A percentile compares a stretch with the other conserved stretches of the same genome.
Evolutionary conservation across 208 protist genomes (phyloP).

Genomic region (Acanthamoeba royreba): DNA sequence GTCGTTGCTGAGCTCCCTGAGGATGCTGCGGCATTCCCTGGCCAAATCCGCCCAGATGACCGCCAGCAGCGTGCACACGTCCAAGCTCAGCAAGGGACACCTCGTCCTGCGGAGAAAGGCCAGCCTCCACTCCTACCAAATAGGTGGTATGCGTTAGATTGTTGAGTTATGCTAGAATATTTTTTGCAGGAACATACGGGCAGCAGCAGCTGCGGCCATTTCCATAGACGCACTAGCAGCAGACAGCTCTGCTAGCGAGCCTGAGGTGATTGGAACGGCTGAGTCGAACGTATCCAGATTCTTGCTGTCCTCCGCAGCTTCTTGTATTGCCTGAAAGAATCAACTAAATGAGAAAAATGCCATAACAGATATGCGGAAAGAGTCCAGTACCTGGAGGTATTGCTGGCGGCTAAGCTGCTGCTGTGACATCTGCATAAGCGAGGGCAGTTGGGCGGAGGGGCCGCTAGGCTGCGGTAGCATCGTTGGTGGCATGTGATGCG

Average conservation of each 20-base stretch:
- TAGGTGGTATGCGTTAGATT: not conserved
- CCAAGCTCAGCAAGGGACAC: not conserved
- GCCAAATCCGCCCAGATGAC: not conserved
- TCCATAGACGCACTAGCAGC: not conserved
- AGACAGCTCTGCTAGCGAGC: not conserved
- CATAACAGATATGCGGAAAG: not conserved
- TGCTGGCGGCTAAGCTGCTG: not conserved
- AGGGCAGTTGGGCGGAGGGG: not conserved
- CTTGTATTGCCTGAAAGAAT: not conserved
- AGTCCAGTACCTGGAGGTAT: not conserved
- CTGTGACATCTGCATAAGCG: not conserved
- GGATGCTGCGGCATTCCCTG: not conserved
- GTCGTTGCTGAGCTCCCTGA: not conserved
- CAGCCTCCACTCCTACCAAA: not conserved
- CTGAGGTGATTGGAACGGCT: not conserved
- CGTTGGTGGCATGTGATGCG: not conserved
- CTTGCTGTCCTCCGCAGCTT: conserved; percentile 17
- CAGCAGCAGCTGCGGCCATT: not conserved
- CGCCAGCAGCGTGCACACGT: not conserved
- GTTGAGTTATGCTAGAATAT: not conserved
- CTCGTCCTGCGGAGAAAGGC: not conserved
- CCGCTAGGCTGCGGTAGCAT: not conserved
- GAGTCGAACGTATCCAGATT: conserved; percentile 11
- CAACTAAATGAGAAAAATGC: not conserved
- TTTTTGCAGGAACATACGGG: not conserved